Evolutionary conservation across 2,329 filamentous ascomycete genomes (phyloP), one percentile per base, ranked within the genome.

Genomic region (Aureobasidium melanogenum): DNA sequence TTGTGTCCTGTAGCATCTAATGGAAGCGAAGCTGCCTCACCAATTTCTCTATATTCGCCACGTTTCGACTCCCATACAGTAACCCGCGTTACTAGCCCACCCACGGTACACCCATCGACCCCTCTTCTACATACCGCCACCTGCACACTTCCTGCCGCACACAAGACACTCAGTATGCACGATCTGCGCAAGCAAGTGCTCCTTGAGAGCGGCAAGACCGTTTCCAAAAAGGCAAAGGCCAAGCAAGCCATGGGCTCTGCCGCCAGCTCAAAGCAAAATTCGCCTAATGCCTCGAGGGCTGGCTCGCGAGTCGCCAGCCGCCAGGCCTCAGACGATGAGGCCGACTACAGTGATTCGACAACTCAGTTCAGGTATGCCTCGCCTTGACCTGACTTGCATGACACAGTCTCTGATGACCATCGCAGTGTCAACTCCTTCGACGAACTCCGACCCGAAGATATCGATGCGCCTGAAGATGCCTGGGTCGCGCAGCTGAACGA

Each of bases 121-220:
- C 41, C 54, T 57, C 54, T 38, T 46, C 52, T 32, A 32, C 28
- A 38, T 43, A 56, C 50, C 28, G 41, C 38, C 60, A 30, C 26
- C 22, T 30, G 8, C 17, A 41, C 39, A 22, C 34, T n/a, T 24
- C n/a, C 39, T 22, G 30, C 59, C n/a, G 28, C 44, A 28, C 32
- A 39, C 41, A 43, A 48, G 17, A 30, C 24, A 28, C 54, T 8
- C 66, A 64, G 30, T 36, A 69, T 70, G 67, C 79, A 69, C 64
- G 71, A 74, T 63, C 73, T 80, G 51, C 74, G 85, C 67, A 86
- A 88, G 70, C 86, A 88, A 73, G 86, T 84, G 55, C 82, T 89
- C 63, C 82, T 90, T 62, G 85, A 87, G 74, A 85, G 84, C 75
- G 82, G 83, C 71, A 91, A 91, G 77, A 91, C 87, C 17, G 75